Conservation (phyloP, 108 stramenopile species). For the Cyclotella cryptica region DNA sequence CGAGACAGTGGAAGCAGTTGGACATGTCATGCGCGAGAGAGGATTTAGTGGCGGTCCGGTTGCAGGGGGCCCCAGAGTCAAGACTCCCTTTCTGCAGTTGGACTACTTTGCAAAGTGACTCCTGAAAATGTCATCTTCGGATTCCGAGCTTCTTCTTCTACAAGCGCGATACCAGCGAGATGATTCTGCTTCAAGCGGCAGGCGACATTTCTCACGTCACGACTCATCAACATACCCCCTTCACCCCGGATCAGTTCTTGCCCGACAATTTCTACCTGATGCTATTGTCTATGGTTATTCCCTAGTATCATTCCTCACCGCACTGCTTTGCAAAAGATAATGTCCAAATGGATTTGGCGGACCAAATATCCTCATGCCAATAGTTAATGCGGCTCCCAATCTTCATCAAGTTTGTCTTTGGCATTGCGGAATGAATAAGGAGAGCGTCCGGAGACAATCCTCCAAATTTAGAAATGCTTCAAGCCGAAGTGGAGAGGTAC, state of each 20-base stretch:
- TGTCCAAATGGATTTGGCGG: slow-evolving; percentile 91
- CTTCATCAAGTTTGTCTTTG: slow-evolving; percentile 68
- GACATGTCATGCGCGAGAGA: slow-evolving; percentile 73
- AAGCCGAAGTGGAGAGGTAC: slow-evolving; percentile 85
- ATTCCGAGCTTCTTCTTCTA: slow-evolving; percentile 70
- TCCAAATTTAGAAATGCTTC: slow-evolving; percentile 86
- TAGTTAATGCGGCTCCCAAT: slow-evolving; percentile 76
- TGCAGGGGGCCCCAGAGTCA: slow-evolving; percentile 65
- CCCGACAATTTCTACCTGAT: slow-evolving; percentile 71
- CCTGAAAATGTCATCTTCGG: slow-evolving; percentile 80
- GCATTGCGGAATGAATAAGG: slow-evolving; percentile 74
- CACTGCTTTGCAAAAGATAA: slow-evolving; percentile 87
- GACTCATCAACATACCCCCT: slow-evolving; percentile 76
- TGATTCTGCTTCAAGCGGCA: slow-evolving; percentile 34
- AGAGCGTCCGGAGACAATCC: slow-evolving; percentile 75
- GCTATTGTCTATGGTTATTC: slow-evolving; percentile 76
- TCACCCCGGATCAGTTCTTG: slow-evolving; percentile 71
- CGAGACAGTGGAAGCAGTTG: slow-evolving; percentile 83
- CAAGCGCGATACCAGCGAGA: slow-evolving; percentile 33
- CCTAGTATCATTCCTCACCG: slow-evolving; percentile 74
- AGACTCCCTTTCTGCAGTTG: slow-evolving; percentile 80
- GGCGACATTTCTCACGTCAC: slow-evolving; percentile 55
- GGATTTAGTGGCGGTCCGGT: slow-evolving; percentile 47
- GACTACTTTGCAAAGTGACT: slow-evolving; percentile 73
- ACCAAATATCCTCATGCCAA: slow-evolving; percentile 77